Base-by-base conservation (phyloP, 495 filamentous ascomycete genomes). In the Parathielavia appendiculata region DNA sequence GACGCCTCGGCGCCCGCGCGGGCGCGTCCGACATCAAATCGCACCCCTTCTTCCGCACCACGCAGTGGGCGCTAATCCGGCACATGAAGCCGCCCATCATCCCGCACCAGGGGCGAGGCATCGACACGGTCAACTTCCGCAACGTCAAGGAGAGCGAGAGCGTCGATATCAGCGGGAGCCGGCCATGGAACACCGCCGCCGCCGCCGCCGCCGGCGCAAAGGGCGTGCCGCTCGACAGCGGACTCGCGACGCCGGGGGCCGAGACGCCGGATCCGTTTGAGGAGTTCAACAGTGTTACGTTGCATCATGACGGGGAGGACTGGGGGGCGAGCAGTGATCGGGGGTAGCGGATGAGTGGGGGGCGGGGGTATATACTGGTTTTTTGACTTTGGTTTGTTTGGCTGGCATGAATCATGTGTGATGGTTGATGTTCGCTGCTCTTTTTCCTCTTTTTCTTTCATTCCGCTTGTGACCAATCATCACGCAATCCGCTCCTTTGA, bases 61-160 rank as follows among this genome's bases (percentile, higher is more conserved):
- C 92, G 30, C 91, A 95, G 71, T 98, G 93, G 93, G 93, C 93
- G 10, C 81, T 98, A 16, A 88, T 98, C 56, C 88, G 93, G 50
- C 95, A 98, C 72, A 91, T 89, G 88, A 97, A 96, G 71, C 93
- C 93, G n/a, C 93, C 93, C 3, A 98, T 98, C 81, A 86, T 97
- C 51, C 93, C 93, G 4, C 86, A 92, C 71, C 90, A 93, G 71
- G 92, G 91, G 50, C 85, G 90, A 19, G 93, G 89, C 40, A 87
- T 91, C 57, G 93, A 98, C 67, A 95, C 93, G 1, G 76, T 95
- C 63, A 98, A 98, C 70, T 98, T 98, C 79, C 83, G 95, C 61
- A 95, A 92, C 64, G 92, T 98, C 52, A 97, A 97, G 74, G 93
- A 98, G 74, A 95, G 89, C 60, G 89, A 89, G 65, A 96, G 91